Conservation (phyloP, 805 yeast genomes). For the Diddensiella caesifluorescens region DNA sequence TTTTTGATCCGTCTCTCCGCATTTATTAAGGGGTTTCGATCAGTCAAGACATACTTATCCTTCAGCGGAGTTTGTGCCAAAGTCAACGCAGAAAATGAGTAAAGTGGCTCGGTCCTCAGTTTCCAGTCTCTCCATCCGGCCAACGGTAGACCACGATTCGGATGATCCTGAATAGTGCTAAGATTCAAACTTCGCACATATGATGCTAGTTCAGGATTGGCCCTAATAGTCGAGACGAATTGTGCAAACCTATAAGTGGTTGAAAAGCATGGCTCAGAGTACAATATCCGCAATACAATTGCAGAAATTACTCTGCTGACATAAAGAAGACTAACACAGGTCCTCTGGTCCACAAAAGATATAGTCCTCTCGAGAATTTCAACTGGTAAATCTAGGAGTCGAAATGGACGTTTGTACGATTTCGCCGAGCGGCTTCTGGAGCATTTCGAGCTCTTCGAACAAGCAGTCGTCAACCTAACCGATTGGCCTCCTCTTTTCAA, state of each 20-base stretch:
- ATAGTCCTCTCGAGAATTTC: slow-evolving; percentile 27
- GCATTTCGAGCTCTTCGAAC: not conserved
- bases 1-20: not conserved
- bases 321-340: slow-evolving; percentile 44
- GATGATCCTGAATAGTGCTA: slow-evolving; percentile 35
- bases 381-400: slow-evolving; percentile 20
- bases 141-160: slow-evolving; percentile 33
- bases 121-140: slow-evolving; percentile 97
- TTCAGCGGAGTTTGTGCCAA: not conserved
- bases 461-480: slow-evolving; percentile 1
- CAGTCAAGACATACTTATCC: too few relatives aligned
- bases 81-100: slow-evolving; percentile 33
- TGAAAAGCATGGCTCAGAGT: slow-evolving; percentile 48
- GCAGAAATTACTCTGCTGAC: slow-evolving; percentile 48
- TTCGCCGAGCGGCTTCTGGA: not conserved
- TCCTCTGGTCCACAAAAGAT: slow-evolving; percentile 32
- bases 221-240: slow-evolving; percentile 61
- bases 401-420: not conserved
- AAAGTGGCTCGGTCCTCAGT: slow-evolving; percentile 64
- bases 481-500: not conserved
- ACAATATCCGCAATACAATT: slow-evolving; percentile 51
- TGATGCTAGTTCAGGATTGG: slow-evolving; percentile 49
- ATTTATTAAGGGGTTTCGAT: not conserved
- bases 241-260: slow-evolving; percentile 80
- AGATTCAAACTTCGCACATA: slow-evolving; percentile 56